Evolutionary conservation across 1,284 basidiomycete genomes (phyloP).

Genomic region (Cryptococcus deneoformans): DNA sequence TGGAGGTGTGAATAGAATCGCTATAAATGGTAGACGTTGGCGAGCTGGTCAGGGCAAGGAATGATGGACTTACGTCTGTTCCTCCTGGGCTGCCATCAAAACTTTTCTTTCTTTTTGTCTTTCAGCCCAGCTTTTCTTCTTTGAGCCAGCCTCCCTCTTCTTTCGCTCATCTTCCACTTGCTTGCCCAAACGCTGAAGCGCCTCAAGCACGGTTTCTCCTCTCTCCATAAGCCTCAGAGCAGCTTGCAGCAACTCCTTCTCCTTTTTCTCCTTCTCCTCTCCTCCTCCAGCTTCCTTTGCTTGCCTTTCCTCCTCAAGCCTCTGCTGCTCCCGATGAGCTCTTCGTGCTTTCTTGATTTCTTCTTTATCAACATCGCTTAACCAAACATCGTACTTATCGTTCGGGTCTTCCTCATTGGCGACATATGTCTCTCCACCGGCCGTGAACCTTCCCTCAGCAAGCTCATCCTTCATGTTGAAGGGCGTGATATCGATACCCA

Average conservation of each 20-base stretch:
- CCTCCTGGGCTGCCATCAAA: slow-evolving; percentile 23
- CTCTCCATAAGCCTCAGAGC: slow-evolving; percentile 73
- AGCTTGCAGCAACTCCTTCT: slow-evolving; percentile 64
- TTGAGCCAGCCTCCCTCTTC: slow-evolving; percentile 42
- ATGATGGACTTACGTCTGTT: slow-evolving; percentile 27
- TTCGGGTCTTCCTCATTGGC: slow-evolving; percentile 78
- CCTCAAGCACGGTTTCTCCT: slow-evolving; percentile 87
- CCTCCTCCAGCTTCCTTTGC: slow-evolving; percentile 54
- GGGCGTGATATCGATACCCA: slow-evolving; percentile 89
- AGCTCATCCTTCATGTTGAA: slow-evolving; percentile 99
- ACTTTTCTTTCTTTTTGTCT: slow-evolving; percentile 49
- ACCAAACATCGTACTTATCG: slow-evolving; percentile 92
- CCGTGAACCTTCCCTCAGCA: slow-evolving; percentile 93
- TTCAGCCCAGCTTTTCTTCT: slow-evolving; percentile 50
- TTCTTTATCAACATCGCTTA: slow-evolving; percentile 80
- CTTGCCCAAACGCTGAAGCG: slow-evolving; percentile 78
- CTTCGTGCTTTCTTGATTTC: slow-evolving; percentile 81
- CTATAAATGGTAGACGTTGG: slow-evolving; percentile 3
- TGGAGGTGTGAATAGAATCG: slow-evolving; percentile 29
- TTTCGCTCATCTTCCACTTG: slow-evolving; percentile 60
- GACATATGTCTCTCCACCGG: slow-evolving; percentile 80
- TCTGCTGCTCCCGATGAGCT: slow-evolving; percentile 66
- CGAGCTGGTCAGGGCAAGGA: no score
- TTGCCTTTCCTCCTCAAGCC: slow-evolving; percentile 66
- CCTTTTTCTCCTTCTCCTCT: slow-evolving; percentile 53